These are phyloP conservation scores for Cyclostephanos tholiformis DNA, from an alignment of 108 stramenopile genomes.

Conservation along the genomic window DNA sequence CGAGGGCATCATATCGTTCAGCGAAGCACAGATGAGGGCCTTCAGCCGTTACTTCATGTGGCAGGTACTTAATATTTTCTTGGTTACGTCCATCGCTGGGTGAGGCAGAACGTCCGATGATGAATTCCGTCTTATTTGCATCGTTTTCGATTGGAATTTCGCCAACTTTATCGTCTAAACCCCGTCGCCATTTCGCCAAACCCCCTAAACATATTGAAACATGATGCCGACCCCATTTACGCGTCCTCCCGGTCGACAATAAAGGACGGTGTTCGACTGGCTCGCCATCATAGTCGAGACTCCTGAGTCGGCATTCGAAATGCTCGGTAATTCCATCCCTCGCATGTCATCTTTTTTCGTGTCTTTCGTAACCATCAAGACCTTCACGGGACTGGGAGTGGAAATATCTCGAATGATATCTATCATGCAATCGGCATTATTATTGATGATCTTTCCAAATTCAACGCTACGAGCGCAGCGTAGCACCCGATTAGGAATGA, in stretches of 20 bases:
- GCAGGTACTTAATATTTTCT: slow-evolving; percentile 90
- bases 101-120: too few species aligned
- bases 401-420: slow-evolving; percentile 79
- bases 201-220: too few species aligned
- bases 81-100: slow-evolving; percentile 91
- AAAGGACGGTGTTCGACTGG: slow-evolving; percentile 79
- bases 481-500: slow-evolving; percentile 61
- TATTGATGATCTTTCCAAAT: slow-evolving; percentile 73
- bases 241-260: too few species aligned
- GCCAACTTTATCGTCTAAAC: too few species aligned
- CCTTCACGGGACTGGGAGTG: slow-evolving; percentile 85
- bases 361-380: slow-evolving; percentile 87
- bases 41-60: slow-evolving; percentile 90
- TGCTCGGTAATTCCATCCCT: slow-evolving; percentile 90
- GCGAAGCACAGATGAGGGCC: slow-evolving; percentile 86
- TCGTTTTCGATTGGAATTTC: too few species aligned
- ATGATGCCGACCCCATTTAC: too few species aligned
- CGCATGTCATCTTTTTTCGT: slow-evolving; percentile 88
- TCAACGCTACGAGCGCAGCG: slow-evolving; percentile 75
- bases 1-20: slow-evolving; percentile 83
- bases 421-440: slow-evolving; percentile 64
- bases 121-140: too few species aligned
- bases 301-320: slow-evolving; percentile 85
- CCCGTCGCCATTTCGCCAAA: too few species aligned
- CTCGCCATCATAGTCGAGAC: slow-evolving; percentile 82